Conservation (phyloP, 1,284 basidiomycete species). For the Golubevia pallescens region DNA sequence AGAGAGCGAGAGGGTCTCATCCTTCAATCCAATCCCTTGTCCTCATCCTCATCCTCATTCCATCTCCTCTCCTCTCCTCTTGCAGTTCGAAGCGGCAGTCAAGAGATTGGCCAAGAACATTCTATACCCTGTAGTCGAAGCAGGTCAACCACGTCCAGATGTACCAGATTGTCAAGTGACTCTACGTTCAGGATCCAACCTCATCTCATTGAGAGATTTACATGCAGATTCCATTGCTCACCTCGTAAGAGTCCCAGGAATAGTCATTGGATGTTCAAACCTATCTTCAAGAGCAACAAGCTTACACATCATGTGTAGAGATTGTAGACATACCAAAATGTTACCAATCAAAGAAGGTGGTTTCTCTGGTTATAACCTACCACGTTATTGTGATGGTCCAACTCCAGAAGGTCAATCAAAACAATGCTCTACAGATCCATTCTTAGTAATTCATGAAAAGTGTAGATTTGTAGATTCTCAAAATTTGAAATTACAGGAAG, state of each 20-base stretch:
- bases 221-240: conserved; percentile 90
- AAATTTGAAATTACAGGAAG: conserved; percentile 95
- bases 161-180: conserved; percentile 84
- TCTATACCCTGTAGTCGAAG: conserved; percentile 49
- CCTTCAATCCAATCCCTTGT: neutral
- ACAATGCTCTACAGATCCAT: conserved; percentile 93
- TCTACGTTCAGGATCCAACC: conserved; percentile 83
- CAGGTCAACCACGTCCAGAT: conserved; percentile 39
- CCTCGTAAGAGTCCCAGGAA: conserved; percentile 94
- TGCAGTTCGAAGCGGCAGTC: conserved; percentile 39
- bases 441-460: conserved; percentile 92
- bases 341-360: conserved; percentile 76
- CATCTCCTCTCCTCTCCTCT: neutral
- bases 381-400: conserved; percentile 42
- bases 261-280: conserved; percentile 95
- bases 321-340: conserved; percentile 81
- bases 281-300: conserved; percentile 91
- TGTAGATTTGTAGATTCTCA: conserved; percentile 95
- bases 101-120: conserved; percentile 55
- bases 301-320: conserved; percentile 88
- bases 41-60: neutral
- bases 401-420: conserved; percentile 77
- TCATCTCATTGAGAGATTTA: conserved; percentile 86
- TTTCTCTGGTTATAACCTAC: conserved; percentile 73
- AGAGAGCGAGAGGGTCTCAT: no score